Conservation (phyloP, 768 basidiomycete species). For the Tylopilus rubrobrunneus region DNA sequence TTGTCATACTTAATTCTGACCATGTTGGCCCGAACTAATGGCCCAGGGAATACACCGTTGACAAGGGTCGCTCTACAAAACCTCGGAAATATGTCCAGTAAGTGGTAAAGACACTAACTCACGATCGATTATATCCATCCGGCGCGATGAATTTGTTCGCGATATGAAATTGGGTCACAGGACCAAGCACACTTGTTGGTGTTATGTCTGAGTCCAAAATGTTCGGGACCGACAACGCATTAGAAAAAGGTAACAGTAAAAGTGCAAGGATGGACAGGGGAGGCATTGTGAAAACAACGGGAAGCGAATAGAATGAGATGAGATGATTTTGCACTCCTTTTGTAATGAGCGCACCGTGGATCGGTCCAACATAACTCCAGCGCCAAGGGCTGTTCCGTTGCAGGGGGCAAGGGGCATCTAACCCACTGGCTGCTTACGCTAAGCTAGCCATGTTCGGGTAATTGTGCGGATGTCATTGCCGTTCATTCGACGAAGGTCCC, state of each 20-base stretch:
- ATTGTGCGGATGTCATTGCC: background rate
- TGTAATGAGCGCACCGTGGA: constrained; percentile 2
- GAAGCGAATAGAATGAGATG: background rate
- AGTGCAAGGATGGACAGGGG: constrained; percentile 4
- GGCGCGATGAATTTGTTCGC: constrained; percentile 40
- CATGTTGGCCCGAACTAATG: constrained; percentile 41
- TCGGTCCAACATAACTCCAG: background rate
- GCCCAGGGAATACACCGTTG: constrained; percentile 44
- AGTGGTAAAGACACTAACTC: background rate
- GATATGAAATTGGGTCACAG: constrained; percentile 29
- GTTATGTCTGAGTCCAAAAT: background rate
- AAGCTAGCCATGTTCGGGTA: background rate
- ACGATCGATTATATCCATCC: constrained; percentile 46
- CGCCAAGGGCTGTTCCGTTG: background rate
- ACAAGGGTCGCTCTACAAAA: constrained; percentile 39
- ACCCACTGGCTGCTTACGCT: background rate
- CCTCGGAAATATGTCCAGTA: background rate
- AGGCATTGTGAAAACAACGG: constrained; percentile 1
- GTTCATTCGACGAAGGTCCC: background rate
- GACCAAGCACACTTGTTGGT: constrained; percentile 10
- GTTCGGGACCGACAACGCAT: background rate
- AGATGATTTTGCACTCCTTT: background rate
- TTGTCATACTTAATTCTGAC: background rate
- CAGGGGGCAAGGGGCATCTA: background rate
- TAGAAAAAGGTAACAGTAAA: constrained; percentile 5